Percentiles rank a stretch among this genome's conserved stretches.
phyloP scores from a whole-genome alignment of 192 early-diverging fungal species.

The Entophlyctis helioformis region DNA sequence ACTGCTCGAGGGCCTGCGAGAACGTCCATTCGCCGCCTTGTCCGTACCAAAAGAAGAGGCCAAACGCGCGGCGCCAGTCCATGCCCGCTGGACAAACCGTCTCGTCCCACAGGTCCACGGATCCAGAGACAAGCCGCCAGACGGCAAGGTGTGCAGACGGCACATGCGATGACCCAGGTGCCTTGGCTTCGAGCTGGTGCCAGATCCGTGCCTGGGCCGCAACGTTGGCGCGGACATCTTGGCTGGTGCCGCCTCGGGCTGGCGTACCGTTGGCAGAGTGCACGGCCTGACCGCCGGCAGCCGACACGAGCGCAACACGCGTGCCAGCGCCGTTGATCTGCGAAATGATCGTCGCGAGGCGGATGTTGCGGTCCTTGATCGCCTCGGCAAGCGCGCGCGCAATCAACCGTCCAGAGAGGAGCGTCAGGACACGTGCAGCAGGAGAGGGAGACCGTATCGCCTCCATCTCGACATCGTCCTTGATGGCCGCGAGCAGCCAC shows the following conservation, averaged over 20 bases:
- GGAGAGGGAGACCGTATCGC: no score
- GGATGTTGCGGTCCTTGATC: slow-evolving; percentile 49
- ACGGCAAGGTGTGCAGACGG: no score
- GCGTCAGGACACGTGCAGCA: slow-evolving; percentile 39
- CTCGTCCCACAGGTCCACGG: no score
- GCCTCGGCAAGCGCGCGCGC: slow-evolving; percentile 52
- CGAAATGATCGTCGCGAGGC: slow-evolving; percentile 63
- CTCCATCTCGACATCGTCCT: slow-evolving; percentile 27
- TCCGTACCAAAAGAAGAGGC: slow-evolving; percentile 39
- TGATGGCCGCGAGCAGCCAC: slow-evolving; percentile 54
- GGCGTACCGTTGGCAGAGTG: slow-evolving; percentile 28
- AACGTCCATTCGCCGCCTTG: slow-evolving; percentile 23
- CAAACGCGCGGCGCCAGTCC: slow-evolving; percentile 37
- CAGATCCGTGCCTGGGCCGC: slow-evolving; percentile 22
- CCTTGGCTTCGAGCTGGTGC: slow-evolving; percentile 7
- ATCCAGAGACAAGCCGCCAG: no score
- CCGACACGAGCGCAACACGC: slow-evolving; percentile 10
- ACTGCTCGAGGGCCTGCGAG: slow-evolving; percentile 16
- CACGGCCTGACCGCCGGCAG: no score
- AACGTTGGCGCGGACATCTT: slow-evolving; percentile 6
- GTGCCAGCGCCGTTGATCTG: slow-evolving; percentile 58
- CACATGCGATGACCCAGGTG: no score
- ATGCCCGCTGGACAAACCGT: no score
- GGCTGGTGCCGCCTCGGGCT: slow-evolving; percentile 12
- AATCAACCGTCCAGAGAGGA: slow-evolving; percentile 48